Evolutionary conservation across 495 filamentous ascomycete species (phyloP).

Genomic region (Aspergillus bridgeri): DNA sequence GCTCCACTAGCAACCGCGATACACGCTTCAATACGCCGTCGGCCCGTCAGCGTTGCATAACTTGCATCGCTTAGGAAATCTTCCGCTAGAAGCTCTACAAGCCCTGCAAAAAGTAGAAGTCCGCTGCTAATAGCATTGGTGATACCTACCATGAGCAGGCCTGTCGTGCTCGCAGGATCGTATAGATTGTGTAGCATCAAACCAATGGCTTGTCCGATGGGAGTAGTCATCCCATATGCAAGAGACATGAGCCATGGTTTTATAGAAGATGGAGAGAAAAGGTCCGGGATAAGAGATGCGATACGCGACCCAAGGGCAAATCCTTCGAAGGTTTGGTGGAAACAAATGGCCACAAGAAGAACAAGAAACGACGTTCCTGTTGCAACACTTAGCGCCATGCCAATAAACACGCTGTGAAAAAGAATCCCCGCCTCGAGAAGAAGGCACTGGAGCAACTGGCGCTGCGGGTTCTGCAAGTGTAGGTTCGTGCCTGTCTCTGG

Average conservation of each 20-base stretch:
- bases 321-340: conserved; percentile 84
- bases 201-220: conserved; percentile 86
- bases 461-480: conserved; percentile 43
- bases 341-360: conserved; percentile 75
- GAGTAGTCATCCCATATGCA: conserved; percentile 88
- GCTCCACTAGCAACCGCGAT: conserved; percentile 73
- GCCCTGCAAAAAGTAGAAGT: conserved; percentile 81
- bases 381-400: conserved; percentile 83
- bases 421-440: conserved; percentile 82
- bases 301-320: conserved; percentile 73
- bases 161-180: conserved; percentile 75
- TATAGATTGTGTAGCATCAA: conserved; percentile 79
- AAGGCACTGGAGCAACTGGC: conserved; percentile 71
- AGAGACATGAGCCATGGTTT: conserved; percentile 93
- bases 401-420: conserved; percentile 86
- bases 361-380: conserved; percentile 74
- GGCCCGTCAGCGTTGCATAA: conserved; percentile 68
- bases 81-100: conserved; percentile 89
- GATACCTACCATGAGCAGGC: conserved; percentile 84
- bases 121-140: conserved; percentile 91
- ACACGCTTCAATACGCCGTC: conserved; percentile 70
- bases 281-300: conserved; percentile 56
- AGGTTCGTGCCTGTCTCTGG: conserved; percentile 18
- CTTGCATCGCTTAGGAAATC: conserved; percentile 90
- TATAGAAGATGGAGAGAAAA: conserved; percentile 47